These are phyloP conservation scores for Lagerstroemia speciosa DNA, from an alignment of 345 rosid genomes.

Conservation along the genomic window DNA sequence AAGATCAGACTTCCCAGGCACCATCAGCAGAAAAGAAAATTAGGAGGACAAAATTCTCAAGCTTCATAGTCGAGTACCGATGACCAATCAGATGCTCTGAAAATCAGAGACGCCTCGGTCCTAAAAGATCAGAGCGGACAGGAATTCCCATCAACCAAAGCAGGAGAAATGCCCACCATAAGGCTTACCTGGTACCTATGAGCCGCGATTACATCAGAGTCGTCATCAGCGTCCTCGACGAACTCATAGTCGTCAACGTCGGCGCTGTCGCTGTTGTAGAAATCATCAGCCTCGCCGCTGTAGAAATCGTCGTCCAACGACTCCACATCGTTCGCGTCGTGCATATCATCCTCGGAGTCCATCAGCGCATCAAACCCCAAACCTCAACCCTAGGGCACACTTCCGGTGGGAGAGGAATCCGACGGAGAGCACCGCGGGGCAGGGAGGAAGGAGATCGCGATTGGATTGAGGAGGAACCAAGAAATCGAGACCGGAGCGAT, in stretches of 20 bases:
- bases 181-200: conserved; percentile 48
- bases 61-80: no score
- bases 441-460: no score
- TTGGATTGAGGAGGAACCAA: no score
- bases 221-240: conserved; percentile 57
- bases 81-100: no score
- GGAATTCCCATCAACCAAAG: no score
- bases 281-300: conserved; percentile 61
- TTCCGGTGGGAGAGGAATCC: not conserved
- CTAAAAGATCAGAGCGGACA: no score
- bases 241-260: conserved; percentile 43
- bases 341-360: conserved; percentile 72
- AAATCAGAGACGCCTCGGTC: no score
- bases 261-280: conserved; percentile 42
- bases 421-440: not conserved
- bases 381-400: conserved; percentile 4
- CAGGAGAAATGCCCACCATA: no score
- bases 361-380: conserved; percentile 22
- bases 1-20: no score
- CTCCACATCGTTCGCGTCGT: conserved; percentile 64
- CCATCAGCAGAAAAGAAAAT: no score
- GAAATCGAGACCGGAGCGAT: no score
- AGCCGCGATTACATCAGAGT: conserved; percentile 33
- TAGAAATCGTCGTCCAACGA: conserved; percentile 73
- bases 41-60: no score